Percentiles rank a stretch among this genome's conserved stretches.
These are phyloP conservation scores for Talaromyces piceae DNA, from an alignment of 2,329 filamentous ascomycete species.

Conservation along the genomic window DNA sequence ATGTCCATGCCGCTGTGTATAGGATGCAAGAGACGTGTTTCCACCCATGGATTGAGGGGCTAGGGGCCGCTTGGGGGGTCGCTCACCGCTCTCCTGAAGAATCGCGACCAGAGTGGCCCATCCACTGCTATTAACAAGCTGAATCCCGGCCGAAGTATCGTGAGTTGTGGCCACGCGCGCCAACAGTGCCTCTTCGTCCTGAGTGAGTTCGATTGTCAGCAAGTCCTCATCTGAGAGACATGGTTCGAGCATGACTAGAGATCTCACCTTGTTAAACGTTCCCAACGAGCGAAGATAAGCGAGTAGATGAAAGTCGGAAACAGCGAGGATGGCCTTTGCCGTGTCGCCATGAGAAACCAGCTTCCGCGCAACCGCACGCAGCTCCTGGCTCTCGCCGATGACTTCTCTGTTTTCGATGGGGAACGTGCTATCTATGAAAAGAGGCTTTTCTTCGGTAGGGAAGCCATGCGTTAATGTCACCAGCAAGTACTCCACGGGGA, in stretches of 20 bases:
- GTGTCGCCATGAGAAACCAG: slow-evolving; percentile 60
- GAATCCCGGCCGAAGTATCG: slow-evolving; percentile 71
- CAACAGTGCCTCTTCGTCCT: slow-evolving; percentile 86
- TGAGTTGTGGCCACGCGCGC: slow-evolving; percentile 77
- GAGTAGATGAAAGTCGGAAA: slow-evolving; percentile 94
- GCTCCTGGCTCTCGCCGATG: slow-evolving; percentile 79
- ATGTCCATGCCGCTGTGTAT: slow-evolving; percentile 28
- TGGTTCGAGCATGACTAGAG: too few species aligned
- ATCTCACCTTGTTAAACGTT: slow-evolving; percentile 72
- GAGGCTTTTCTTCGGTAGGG: slow-evolving; percentile 67
- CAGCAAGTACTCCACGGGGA: slow-evolving; percentile 92
- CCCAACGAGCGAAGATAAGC: slow-evolving; percentile 75
- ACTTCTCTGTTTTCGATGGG: slow-evolving; percentile 86
- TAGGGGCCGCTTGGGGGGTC: slow-evolving; percentile 66
- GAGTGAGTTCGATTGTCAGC: slow-evolving; percentile 3
- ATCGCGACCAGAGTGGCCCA: slow-evolving; percentile 94
- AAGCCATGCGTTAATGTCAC: slow-evolving; percentile 96
- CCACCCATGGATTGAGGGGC: slow-evolving; percentile 36
- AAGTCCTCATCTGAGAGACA: too few species aligned
- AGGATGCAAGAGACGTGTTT: slow-evolving; percentile 22
- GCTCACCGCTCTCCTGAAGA: slow-evolving; percentile 95
- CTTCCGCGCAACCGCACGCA: slow-evolving; percentile 59
- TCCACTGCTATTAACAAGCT: slow-evolving; percentile 77
- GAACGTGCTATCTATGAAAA: slow-evolving; percentile 66
- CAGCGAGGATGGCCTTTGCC: slow-evolving; percentile 54